Evolutionary conservation across 805 yeast genomes (phyloP).

Genomic region (Torulaspora delbrueckii): DNA sequence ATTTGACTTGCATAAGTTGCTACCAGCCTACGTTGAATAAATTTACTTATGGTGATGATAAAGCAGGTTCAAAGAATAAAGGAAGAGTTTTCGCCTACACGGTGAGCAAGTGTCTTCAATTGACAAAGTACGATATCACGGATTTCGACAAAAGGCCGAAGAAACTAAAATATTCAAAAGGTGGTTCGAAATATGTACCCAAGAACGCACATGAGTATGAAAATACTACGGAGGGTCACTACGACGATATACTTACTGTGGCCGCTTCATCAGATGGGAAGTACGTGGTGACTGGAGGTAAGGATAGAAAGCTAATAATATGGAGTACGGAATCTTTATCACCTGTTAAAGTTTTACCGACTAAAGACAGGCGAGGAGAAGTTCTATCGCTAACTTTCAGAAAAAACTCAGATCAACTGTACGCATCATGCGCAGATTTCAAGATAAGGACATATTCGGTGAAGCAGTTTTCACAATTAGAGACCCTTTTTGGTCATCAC

Average conservation of each 20-base stretch:
- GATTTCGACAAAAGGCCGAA: slow-evolving; percentile 54
- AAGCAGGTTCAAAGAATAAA: slow-evolving; percentile 44
- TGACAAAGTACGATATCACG: slow-evolving; percentile 74
- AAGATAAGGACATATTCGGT: slow-evolving; percentile 83
- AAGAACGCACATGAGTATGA: slow-evolving; percentile 39
- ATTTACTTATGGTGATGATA: slow-evolving; percentile 19
- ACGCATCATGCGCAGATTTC: slow-evolving; percentile 89
- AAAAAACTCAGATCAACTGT: slow-evolving; percentile 74
- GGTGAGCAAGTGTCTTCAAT: slow-evolving; percentile 72
- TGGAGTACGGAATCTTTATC: slow-evolving; percentile 81
- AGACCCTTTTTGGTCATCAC: slow-evolving; percentile 92
- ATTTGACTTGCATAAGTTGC: slow-evolving; percentile 43
- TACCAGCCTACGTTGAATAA: slow-evolving; percentile 37
- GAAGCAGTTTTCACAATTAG: slow-evolving; percentile 83
- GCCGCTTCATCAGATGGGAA: slow-evolving; percentile 86
- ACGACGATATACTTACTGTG: slow-evolving; percentile 66
- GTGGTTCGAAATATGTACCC: slow-evolving; percentile 47
- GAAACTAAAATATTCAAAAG: slow-evolving; percentile 59
- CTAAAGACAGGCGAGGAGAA: slow-evolving; percentile 64
- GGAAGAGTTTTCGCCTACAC: slow-evolving; percentile 63
- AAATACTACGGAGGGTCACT: slow-evolving; percentile 64
- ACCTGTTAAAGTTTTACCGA: slow-evolving; percentile 71
- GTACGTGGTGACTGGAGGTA: slow-evolving; percentile 87
- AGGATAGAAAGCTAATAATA: slow-evolving; percentile 71
- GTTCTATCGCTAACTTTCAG: slow-evolving; percentile 74